phyloP scores from a whole-genome alignment of 441 rosid species.

The Pelargonium fulgidum region DNA sequence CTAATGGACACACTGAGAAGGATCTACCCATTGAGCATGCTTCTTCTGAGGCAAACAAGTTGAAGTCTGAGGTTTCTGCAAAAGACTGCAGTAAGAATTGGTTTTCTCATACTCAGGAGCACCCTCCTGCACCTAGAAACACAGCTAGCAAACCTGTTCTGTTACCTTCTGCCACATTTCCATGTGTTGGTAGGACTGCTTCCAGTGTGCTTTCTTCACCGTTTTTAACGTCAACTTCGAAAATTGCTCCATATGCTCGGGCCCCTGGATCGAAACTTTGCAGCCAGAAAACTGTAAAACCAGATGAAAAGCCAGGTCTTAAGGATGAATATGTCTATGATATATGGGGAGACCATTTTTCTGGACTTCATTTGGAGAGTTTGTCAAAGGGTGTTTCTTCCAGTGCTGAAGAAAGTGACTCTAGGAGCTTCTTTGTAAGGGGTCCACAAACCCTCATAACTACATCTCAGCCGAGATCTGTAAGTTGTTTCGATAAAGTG shows the following conservation, averaged over 20 bases:
- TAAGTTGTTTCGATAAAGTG: slow-evolving; percentile 44
- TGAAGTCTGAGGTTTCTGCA: slow-evolving; percentile 23
- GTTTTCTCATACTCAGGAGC: slow-evolving; percentile 22
- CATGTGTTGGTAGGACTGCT: slow-evolving; percentile 31
- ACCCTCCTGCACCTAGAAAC: slow-evolving; percentile 23
- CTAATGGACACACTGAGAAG: slow-evolving; percentile 23
- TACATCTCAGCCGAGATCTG: slow-evolving; percentile 44
- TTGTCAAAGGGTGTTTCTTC: slow-evolving; percentile 37
- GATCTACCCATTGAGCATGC: slow-evolving; percentile 27
- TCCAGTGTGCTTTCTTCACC: slow-evolving; percentile 28
- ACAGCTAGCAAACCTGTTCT: slow-evolving; percentile 29
- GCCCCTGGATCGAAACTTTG: slow-evolving; percentile 62
- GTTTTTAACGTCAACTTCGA: slow-evolving; percentile 33
- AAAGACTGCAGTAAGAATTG: slow-evolving; percentile 18
- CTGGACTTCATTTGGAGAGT: slow-evolving; percentile 42
- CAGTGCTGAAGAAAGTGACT: slow-evolving; percentile 34
- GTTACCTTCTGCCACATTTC: slow-evolving; percentile 47
- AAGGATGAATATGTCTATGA: slow-evolving; percentile 51
- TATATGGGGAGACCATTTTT: slow-evolving; percentile 88
- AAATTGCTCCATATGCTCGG: slow-evolving; percentile 58
- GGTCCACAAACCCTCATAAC: slow-evolving; percentile 67
- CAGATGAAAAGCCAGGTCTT: slow-evolving; percentile 29
- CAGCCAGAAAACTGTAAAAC: slow-evolving; percentile 23
- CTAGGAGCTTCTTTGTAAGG: slow-evolving; percentile 72
- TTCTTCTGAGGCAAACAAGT: slow-evolving; percentile 12